A percentile compares a stretch with the other conserved stretches of the same genome.
Evolutionary conservation across 1,139 yeast genomes (phyloP).

Genomic region (Pichia norvegensis): DNA sequence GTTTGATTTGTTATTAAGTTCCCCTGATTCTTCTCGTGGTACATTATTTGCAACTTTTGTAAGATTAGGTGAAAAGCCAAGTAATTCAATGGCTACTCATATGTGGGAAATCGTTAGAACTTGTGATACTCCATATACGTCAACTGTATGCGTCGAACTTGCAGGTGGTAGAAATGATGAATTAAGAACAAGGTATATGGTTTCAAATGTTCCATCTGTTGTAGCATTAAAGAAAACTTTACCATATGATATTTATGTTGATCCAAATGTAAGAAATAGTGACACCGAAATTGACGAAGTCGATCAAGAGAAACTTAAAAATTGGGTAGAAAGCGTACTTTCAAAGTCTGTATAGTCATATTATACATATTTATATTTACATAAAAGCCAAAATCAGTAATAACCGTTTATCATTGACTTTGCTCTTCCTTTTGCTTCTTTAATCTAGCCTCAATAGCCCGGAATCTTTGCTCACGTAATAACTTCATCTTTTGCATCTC

Average conservation of each 20-base stretch:
- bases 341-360: not conserved
- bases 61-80: slow-evolving; percentile 52
- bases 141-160: slow-evolving; percentile 15
- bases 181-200: slow-evolving; percentile 50
- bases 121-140: slow-evolving; percentile 48
- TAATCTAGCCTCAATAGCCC: slow-evolving; percentile 93
- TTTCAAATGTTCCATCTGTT: slow-evolving; percentile 54
- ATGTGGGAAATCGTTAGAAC: slow-evolving; percentile 46
- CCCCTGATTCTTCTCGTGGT: slow-evolving; percentile 11
- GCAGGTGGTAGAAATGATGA: slow-evolving; percentile 38
- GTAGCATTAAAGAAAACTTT: slow-evolving; percentile 62
- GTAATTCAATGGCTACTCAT: slow-evolving; percentile 57
- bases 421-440: slow-evolving; percentile 18
- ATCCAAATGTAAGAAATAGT: slow-evolving; percentile 30
- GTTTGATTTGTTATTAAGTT: slow-evolving; percentile 7
- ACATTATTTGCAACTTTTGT: slow-evolving; percentile 46
- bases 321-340: slow-evolving; percentile 38
- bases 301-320: slow-evolving; percentile 45
- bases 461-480: slow-evolving; percentile 89
- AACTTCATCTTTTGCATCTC: slow-evolving; percentile 69
- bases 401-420: not conserved
- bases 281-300: slow-evolving; percentile 35
- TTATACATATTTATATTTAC: not conserved
- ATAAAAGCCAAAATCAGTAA: not conserved
- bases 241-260: slow-evolving; percentile 46